phyloP scores from a whole-genome alignment of 768 basidiomycete species.

The Obba rivulosa region DNA sequence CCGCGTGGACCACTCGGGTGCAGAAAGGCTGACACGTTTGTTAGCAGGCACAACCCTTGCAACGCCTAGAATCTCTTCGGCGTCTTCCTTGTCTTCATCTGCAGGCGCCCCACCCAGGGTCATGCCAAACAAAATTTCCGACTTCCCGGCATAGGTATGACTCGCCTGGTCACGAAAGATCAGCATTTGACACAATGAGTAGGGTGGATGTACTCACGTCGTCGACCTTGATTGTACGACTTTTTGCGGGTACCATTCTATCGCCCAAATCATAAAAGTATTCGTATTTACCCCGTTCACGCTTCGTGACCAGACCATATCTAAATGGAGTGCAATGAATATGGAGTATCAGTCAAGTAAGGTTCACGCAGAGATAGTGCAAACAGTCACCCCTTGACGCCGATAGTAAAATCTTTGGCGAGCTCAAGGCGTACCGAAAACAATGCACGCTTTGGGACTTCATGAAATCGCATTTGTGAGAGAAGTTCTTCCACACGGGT shows the following conservation, averaged over 20 bases:
- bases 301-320: constrained; percentile 85
- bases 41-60: constrained; percentile 31
- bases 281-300: constrained; percentile 76
- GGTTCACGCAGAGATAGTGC: neutral
- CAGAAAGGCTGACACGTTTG: constrained; percentile 39
- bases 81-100: constrained; percentile 35
- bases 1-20: neutral
- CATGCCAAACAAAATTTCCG: constrained; percentile 34
- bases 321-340: constrained; percentile 35
- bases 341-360: neutral
- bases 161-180: constrained; percentile 21
- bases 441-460: constrained; percentile 75
- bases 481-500: constrained; percentile 74
- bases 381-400: constrained; percentile 68
- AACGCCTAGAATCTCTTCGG: constrained; percentile 18
- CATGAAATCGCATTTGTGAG: constrained; percentile 74
- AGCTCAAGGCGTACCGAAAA: constrained; percentile 82
- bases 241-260: constrained; percentile 68
- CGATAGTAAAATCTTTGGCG: constrained; percentile 67
- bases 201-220: constrained; percentile 40
- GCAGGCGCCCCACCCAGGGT: constrained; percentile 31
- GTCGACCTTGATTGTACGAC: constrained; percentile 71
- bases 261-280: constrained; percentile 80
- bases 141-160: constrained; percentile 31
- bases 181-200: neutral